Evolutionary conservation across 495 filamentous ascomycete species (phyloP).

Genomic region (Annulohypoxylon nitens): DNA sequence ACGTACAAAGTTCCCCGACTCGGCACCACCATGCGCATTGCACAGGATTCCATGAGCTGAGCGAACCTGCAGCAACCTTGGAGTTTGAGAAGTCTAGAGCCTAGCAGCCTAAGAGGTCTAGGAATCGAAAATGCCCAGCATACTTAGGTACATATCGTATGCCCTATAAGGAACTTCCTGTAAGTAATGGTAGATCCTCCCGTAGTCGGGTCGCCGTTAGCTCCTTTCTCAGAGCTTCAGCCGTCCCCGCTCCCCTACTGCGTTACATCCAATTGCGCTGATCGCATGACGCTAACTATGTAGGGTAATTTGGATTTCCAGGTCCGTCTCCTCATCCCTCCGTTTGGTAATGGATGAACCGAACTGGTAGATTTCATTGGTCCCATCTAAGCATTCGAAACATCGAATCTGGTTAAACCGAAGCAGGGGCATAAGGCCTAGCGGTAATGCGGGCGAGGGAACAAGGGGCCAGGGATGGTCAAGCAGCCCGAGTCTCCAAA

Average conservation of each 20-base stretch:
- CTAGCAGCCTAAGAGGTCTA: neutral
- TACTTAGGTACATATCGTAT: conserved; percentile 1
- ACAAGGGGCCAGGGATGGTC: conserved; percentile 16
- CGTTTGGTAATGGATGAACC: conserved; percentile 48
- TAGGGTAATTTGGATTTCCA: conserved; percentile 37
- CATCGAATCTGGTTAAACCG: conserved; percentile 47
- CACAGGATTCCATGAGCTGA: conserved; percentile 42
- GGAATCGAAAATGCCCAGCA: conserved; percentile 11
- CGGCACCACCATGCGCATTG: conserved; percentile 38
- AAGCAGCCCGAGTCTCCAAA: conserved; percentile 25
- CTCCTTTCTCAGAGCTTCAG: conserved; percentile 35
- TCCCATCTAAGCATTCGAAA: conserved; percentile 43
- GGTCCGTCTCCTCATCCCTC: conserved; percentile 43
- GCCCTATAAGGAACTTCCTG: conserved; percentile 26
- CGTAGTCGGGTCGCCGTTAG: conserved; percentile 45
- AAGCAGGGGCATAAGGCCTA: conserved; percentile 36
- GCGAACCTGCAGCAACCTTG: conserved; percentile 28
- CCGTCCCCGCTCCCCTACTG: conserved; percentile 37
- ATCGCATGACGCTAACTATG: conserved; percentile 39
- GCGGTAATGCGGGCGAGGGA: conserved; percentile 47
- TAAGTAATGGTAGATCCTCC: conserved; percentile 49
- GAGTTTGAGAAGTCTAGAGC: neutral
- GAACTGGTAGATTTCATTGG: conserved; percentile 44
- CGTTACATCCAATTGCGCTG: conserved; percentile 43
- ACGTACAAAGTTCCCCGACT: conserved; percentile 16